These are phyloP conservation scores for Dictyostelium capitatum DNA, from an alignment of 78 protist genomes.

Conservation along the genomic window DNA sequence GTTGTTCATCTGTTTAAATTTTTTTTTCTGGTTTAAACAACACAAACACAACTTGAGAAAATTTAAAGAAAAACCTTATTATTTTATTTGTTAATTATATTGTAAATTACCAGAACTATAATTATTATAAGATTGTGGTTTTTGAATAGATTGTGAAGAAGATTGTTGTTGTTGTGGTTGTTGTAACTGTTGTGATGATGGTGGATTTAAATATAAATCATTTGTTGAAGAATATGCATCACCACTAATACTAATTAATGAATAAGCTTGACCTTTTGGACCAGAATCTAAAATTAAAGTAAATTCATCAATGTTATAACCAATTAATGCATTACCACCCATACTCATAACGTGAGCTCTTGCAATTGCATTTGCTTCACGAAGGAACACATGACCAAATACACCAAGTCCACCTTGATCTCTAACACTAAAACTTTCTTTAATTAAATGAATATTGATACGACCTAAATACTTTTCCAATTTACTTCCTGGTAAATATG, in stretches of 20 bases:
- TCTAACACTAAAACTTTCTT: slow-evolving; percentile 75
- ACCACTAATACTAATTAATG: slow-evolving; percentile 69
- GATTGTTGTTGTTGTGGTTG: not conserved
- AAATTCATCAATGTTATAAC: slow-evolving; percentile 74
- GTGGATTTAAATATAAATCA: not conserved
- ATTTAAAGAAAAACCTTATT: too few relatives aligned
- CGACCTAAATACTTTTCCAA: slow-evolving; percentile 77
- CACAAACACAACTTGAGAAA: too few relatives aligned
- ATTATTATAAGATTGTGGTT: not conserved
- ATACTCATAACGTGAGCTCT: slow-evolving; percentile 72
- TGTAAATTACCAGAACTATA: slow-evolving; percentile 3
- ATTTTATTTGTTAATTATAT: not conserved
- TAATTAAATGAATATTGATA: slow-evolving; percentile 79
- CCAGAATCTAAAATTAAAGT: slow-evolving; percentile 64
- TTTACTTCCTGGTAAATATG: slow-evolving; percentile 56
- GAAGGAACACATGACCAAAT: slow-evolving; percentile 81
- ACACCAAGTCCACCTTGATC: slow-evolving; percentile 87
- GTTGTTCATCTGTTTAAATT: too few relatives aligned
- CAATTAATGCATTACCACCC: slow-evolving; percentile 87
- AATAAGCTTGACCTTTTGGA: slow-evolving; percentile 83
- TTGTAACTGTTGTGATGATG: not conserved
- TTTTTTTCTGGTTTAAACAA: too few relatives aligned
- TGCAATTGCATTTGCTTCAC: slow-evolving; percentile 78
- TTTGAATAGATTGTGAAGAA: not conserved
- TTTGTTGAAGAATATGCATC: slow-evolving; percentile 51